Evolutionary conservation across 768 basidiomycete species (phyloP).

Genomic region (Ramaria sp.): DNA sequence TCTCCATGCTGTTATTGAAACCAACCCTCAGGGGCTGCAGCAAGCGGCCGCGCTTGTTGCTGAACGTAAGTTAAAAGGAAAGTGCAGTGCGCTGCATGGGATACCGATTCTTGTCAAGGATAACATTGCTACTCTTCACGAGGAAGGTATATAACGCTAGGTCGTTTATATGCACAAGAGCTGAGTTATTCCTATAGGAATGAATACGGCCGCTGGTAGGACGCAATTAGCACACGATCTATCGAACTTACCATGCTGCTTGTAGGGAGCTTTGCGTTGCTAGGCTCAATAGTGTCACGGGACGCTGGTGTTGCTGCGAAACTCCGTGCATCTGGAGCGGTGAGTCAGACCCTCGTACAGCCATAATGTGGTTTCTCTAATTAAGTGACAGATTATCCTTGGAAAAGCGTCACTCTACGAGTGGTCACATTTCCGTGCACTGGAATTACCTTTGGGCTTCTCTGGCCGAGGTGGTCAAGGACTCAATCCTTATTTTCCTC

Average conservation of each 20-base stretch:
- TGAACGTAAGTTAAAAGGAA: slow-evolving; percentile 20
- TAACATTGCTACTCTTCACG: slow-evolving; percentile 21
- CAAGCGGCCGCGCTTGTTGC: slow-evolving; percentile 25
- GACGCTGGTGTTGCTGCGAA: slow-evolving; percentile 21
- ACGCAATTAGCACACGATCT: background rate
- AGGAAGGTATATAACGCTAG: slow-evolving; percentile 8
- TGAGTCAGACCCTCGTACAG: too few species aligned
- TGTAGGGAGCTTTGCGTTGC: slow-evolving; percentile 22
- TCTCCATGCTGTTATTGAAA: slow-evolving; percentile 31
- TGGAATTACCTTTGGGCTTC: slow-evolving; percentile 28
- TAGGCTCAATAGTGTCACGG: slow-evolving; percentile 22
- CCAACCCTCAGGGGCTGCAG: slow-evolving; percentile 27
- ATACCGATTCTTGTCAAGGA: slow-evolving; percentile 28
- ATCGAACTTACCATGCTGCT: background rate
- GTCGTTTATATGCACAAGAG: slow-evolving; percentile 10
- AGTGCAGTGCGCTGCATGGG: slow-evolving; percentile 25
- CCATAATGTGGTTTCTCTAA: too few species aligned
- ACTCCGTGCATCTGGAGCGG: slow-evolving; percentile 23
- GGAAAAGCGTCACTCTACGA: slow-evolving; percentile 34
- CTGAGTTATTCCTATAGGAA: slow-evolving; percentile 3
- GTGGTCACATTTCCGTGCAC: slow-evolving; percentile 31
- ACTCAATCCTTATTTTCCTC: slow-evolving; percentile 30
- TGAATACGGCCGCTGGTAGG: slow-evolving; percentile 5
- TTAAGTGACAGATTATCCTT: too few species aligned
- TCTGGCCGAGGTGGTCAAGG: slow-evolving; percentile 37